These are phyloP conservation scores for Endogone sp. DNA, from an alignment of 192 early-diverging fungal species.

Conservation along the genomic window DNA sequence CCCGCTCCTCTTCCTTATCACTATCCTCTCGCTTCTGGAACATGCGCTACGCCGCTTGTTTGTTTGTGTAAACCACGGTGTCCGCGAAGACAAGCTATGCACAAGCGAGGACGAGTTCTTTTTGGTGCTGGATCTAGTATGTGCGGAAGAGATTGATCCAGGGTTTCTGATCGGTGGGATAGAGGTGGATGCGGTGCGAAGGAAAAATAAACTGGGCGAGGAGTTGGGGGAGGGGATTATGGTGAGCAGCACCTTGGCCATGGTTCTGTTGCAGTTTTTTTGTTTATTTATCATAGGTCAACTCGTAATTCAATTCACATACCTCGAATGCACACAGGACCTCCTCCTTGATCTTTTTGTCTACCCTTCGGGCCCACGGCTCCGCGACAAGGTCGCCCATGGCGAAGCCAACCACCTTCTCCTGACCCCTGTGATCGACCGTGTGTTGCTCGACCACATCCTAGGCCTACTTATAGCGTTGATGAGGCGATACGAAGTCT, in stretches of 20 bases:
- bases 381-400: conserved; percentile 15
- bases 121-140: conserved; percentile 16
- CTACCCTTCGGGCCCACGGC: conserved; percentile 7
- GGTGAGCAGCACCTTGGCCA: neutral
- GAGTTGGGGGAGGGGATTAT: conserved; percentile 13
- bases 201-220: conserved; percentile 4
- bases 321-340: conserved; percentile 2
- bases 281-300: too few relatives aligned
- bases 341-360: conserved; percentile 19
- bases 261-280: too few relatives aligned
- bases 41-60: conserved; percentile 13
- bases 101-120: conserved; percentile 17
- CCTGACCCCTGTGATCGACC: neutral
- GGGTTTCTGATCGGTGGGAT: neutral
- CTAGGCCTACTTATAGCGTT: conserved; percentile 9
- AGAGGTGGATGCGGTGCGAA: neutral
- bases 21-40: conserved; percentile 10
- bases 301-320: too few relatives aligned
- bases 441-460: conserved; percentile 1
- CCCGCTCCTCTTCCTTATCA: conserved; percentile 7
- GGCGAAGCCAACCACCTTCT: conserved; percentile 14
- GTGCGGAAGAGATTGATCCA: conserved; percentile 1
- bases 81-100: neutral
- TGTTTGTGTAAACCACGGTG: conserved; percentile 11
- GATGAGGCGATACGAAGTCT: conserved; percentile 1